Base-by-base conservation (phyloP, 345 rosid genomes). In the Populus euphratica region DNA sequence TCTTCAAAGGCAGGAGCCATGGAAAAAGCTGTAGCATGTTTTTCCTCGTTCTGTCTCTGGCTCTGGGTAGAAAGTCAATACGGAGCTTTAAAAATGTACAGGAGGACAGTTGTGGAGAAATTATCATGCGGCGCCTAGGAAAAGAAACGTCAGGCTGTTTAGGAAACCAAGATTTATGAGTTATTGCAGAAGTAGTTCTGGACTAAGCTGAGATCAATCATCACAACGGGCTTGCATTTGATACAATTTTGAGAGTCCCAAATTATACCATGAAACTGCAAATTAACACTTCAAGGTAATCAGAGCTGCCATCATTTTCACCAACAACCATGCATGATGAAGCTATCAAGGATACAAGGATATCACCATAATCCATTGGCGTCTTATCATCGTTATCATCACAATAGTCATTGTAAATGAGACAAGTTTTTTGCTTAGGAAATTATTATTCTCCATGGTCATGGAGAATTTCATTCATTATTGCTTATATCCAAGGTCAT, bases 271-370 rank as follows among this genome's bases (percentile, higher is more conserved):
- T 69, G 61, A 52, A 78, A 49, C 47, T 67, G 47, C 16, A 64
- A 33, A 4, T 33, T 5, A 33, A 33, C 36, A 33, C 36, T 33
- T 33, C 36, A 33, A 33, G 36, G 36, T 33, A 33, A 33, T 33
- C 36, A 33, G 36, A 33, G 12, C 49, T 36, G 52, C 36, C 44
- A 81, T 77, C 78, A 70, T 74, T 70, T 14, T 74, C 79, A 70
- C 70, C 78, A 78, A 78, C 71, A 84, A 81, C 73, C 36, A 33
- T 33, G 36, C 70, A 81, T 76, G 84, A 52, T 72, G 29, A 72
- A 73, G 38, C 66, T 68, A 16, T 33, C 16, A 50, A 54, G 73
- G 62, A 31, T 67, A 63, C 43, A 50, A 36, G 63, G 33, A 68
- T 44, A 31, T 14, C n/a, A 13, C 66, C 78, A 50, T 61, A 72